A percentile compares a stretch with the other conserved stretches of the same genome.
These are phyloP conservation scores for Moricandia arvensis DNA, from an alignment of 345 rosid species.

Conservation along the genomic window DNA sequence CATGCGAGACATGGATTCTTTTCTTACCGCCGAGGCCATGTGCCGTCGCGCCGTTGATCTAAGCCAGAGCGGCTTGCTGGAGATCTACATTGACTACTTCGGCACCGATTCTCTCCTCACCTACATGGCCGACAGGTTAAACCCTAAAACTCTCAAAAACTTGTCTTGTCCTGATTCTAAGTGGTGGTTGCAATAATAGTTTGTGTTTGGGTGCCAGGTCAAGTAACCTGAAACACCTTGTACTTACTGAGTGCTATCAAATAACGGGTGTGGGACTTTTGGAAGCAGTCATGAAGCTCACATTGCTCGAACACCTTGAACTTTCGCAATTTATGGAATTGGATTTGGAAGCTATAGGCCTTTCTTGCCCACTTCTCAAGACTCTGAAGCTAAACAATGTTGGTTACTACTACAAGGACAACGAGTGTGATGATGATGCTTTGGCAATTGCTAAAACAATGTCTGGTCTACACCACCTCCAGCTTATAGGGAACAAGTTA, in stretches of 20 bases:
- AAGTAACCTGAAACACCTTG: slow-evolving; percentile 43
- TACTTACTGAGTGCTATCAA: slow-evolving; percentile 16
- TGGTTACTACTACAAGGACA: neutral
- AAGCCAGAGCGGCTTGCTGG: slow-evolving; percentile 47
- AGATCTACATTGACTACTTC: slow-evolving; percentile 41
- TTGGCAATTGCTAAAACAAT: slow-evolving; percentile 2
- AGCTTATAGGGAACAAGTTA: neutral
- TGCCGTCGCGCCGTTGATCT: slow-evolving; percentile 56
- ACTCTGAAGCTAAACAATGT: slow-evolving; percentile 1
- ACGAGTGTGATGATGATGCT: neutral
- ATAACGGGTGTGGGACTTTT: slow-evolving; percentile 13
- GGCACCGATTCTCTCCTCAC: slow-evolving; percentile 42
- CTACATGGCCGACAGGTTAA: slow-evolving; percentile 46
- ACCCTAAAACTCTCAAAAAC: neutral
- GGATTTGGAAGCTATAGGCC: slow-evolving; percentile 2
- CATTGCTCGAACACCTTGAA: neutral
- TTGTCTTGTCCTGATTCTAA: neutral
- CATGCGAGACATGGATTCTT: neutral
- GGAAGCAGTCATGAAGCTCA: neutral
- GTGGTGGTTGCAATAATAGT: neutral
- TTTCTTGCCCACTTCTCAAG: slow-evolving; percentile 8
- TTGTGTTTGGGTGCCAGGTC: slow-evolving; percentile 28
- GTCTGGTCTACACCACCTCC: neutral
- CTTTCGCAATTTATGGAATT: neutral
- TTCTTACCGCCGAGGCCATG: slow-evolving; percentile 12